Percentiles rank a stretch among this genome's conserved stretches.
Evolutionary conservation across 345 rosid genomes (phyloP).

Genomic region (Adansonia digitata): DNA sequence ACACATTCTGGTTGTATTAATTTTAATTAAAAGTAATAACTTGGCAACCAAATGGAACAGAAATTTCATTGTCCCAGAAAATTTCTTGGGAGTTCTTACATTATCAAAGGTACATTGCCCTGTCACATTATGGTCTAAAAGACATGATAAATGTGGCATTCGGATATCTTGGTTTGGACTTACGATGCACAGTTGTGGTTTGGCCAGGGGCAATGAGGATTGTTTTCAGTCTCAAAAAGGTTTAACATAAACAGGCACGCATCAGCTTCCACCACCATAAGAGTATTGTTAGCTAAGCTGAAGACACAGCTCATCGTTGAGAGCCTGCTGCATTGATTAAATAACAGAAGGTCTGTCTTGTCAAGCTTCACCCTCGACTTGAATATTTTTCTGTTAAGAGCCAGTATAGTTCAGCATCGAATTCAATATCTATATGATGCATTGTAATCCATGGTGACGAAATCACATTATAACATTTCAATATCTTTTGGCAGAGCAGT

Average conservation of each 20-base stretch:
- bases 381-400: slow-evolving; percentile 26
- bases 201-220: too few relatives aligned
- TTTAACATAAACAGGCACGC: slow-evolving; percentile 34
- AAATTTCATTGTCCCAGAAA: neutral
- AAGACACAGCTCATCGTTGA: slow-evolving; percentile 48
- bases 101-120: too few relatives aligned
- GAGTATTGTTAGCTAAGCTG: too few relatives aligned
- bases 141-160: too few relatives aligned
- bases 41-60: neutral
- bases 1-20: neutral
- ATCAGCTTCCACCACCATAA: slow-evolving; percentile 38
- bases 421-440: neutral
- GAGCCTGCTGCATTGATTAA: slow-evolving; percentile 48
- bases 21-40: neutral
- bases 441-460: neutral
- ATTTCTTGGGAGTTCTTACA: neutral
- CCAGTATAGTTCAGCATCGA: neutral
- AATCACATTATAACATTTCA: neutral
- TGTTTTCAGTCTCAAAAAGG: too few relatives aligned
- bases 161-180: too few relatives aligned
- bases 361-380: slow-evolving; percentile 39
- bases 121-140: too few relatives aligned
- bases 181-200: too few relatives aligned
- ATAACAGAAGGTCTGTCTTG: slow-evolving; percentile 38
- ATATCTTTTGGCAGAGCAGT: slow-evolving; percentile 68